A percentile compares a stretch with the other conserved stretches of the same genome.
These are phyloP conservation scores for Dillenia turbinata DNA, from an alignment of 164 flowering plant genomes.

Conservation along the genomic window DNA sequence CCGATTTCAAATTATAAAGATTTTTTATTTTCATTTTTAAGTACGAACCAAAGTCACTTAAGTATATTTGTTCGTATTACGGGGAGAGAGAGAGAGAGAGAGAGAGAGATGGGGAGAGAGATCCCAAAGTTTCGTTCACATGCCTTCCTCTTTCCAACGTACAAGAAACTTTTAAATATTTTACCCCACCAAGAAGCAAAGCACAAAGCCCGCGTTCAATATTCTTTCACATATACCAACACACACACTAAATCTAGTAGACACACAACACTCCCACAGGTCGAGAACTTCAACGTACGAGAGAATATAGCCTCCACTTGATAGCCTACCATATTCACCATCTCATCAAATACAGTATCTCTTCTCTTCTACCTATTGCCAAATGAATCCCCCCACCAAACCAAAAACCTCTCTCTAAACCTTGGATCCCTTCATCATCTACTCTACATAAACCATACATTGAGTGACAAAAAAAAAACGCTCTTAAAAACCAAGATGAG, in stretches of 20 bases:
- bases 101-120: too few species aligned
- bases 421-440: not conserved
- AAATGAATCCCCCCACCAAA: not conserved
- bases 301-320: constrained; percentile 2
- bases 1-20: too few species aligned
- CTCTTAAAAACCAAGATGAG: constrained; percentile 46
- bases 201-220: constrained; percentile 30
- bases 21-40: too few species aligned
- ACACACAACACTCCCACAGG: not conserved
- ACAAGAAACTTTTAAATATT: constrained; percentile 62
- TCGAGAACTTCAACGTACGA: constrained; percentile 10
- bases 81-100: too few species aligned
- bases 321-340: constrained; percentile 3
- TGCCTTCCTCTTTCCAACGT: constrained; percentile 89
- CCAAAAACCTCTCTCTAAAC: not conserved
- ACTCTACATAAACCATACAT: constrained; percentile 2
- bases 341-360: not conserved
- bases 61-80: too few species aligned
- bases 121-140: constrained; percentile 31
- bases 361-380: not conserved
- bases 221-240: constrained; percentile 15
- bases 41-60: too few species aligned
- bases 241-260: not conserved
- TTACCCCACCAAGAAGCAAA: constrained; percentile 75
- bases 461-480: not conserved